Evolutionary conservation across 495 filamentous ascomycete species (phyloP).

Genomic region (Xylaria castorea): DNA sequence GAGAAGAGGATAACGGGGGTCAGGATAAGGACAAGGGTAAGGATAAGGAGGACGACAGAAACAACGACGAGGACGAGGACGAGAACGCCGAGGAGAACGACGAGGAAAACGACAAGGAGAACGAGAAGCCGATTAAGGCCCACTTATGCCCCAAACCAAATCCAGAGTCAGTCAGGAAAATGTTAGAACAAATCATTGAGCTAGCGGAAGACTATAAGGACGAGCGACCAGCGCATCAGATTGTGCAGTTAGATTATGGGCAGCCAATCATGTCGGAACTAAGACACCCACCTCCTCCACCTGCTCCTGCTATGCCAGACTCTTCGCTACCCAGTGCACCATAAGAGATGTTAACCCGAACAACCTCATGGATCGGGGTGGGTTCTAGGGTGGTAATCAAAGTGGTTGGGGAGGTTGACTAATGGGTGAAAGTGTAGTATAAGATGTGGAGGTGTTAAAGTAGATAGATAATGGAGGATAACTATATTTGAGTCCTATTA

Average conservation of each 20-base stretch:
- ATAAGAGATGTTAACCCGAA: neutral
- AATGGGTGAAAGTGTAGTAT: no score
- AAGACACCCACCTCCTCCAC: neutral
- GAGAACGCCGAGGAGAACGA: neutral
- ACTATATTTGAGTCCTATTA: neutral
- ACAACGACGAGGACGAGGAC: neutral
- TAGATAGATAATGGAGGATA: neutral
- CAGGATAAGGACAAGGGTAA: neutral
- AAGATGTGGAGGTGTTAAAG: neutral
- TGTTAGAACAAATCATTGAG: neutral
- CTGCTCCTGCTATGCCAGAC: neutral
- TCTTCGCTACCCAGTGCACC: neutral
- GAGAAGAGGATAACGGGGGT: neutral
- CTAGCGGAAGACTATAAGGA: neutral
- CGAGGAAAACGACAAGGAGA: neutral
- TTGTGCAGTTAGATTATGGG: neutral
- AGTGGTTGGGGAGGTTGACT: no score
- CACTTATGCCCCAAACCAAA: neutral
- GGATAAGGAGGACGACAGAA: neutral
- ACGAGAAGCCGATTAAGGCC: neutral
- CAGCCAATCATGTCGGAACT: slow-evolving; percentile 10
- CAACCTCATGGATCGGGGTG: neutral
- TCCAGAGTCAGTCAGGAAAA: neutral
- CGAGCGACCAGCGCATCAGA: neutral
- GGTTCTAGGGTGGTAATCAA: no score